These are phyloP conservation scores for Macaranga tanarius DNA, from an alignment of 441 rosid genomes.

Conservation along the genomic window DNA sequence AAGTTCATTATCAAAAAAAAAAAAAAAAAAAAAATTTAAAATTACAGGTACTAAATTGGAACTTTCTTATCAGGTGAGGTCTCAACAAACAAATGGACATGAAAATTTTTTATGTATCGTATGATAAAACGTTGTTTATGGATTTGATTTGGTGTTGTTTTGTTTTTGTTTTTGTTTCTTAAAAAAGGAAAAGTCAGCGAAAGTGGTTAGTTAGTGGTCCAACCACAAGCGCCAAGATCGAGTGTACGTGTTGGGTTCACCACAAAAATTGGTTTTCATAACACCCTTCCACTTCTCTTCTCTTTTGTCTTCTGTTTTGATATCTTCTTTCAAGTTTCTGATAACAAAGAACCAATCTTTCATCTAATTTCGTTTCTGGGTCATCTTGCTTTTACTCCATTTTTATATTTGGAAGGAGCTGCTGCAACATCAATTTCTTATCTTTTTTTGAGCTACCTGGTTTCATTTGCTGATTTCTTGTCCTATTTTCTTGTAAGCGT, in stretches of 20 bases:
- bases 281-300: not conserved
- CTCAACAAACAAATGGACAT: no score
- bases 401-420: not conserved
- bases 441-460: not conserved
- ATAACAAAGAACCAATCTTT: not conserved
- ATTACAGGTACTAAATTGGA: no score
- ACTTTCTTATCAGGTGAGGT: no score
- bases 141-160: no score
- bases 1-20: no score
- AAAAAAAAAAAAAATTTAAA: no score
- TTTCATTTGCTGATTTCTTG: not conserved
- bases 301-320: not conserved
- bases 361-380: not conserved
- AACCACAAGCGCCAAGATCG: constrained; percentile 22
- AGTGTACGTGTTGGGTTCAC: constrained; percentile 32
- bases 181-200: constrained; percentile 23
- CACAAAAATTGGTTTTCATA: constrained; percentile 22
- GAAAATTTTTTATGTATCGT: no score
- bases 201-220: constrained; percentile 20
- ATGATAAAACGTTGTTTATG: no score
- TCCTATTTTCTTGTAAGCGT: not conserved
- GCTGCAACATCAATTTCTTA: not conserved
- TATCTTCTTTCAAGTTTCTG: not conserved
- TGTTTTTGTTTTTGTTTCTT: not conserved
- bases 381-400: not conserved